A percentile compares a stretch with the other conserved stretches of the same genome.
These are phyloP conservation scores for Pichia sp. DNA, from an alignment of 1,139 yeast species.

Conservation along the genomic window DNA sequence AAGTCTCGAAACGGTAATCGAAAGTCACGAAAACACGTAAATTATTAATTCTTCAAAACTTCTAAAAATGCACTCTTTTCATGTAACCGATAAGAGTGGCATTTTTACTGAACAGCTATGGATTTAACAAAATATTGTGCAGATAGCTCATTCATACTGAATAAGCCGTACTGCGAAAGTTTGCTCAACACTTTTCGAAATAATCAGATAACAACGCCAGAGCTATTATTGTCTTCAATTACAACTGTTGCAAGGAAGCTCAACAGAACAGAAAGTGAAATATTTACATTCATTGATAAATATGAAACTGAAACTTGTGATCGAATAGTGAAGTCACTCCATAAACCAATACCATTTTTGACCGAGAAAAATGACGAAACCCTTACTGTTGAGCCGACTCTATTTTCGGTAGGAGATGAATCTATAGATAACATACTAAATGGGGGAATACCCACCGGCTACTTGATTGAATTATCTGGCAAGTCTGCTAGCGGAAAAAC, in stretches of 20 bases:
- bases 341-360: background rate
- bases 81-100: background rate
- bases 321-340: background rate
- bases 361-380: background rate
- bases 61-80: background rate
- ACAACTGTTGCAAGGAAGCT: constrained; percentile 41
- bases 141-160: constrained; percentile 9
- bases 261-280: constrained; percentile 47
- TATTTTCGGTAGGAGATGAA: constrained; percentile 57
- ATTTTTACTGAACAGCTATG: background rate
- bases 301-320: constrained; percentile 26
- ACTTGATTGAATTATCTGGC: constrained; percentile 77
- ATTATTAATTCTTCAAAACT: background rate
- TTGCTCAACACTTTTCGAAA: constrained; percentile 27
- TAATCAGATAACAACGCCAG: constrained; percentile 38
- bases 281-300: constrained; percentile 38
- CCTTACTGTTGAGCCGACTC: background rate
- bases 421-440: constrained; percentile 52
- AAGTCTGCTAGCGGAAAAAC: constrained; percentile 85
- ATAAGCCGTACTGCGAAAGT: constrained; percentile 16
- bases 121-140: constrained; percentile 13
- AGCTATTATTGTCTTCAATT: constrained; percentile 38
- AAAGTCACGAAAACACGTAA: background rate
- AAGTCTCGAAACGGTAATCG: background rate
- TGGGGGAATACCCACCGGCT: constrained; percentile 59